A percentile compares a stretch with the other conserved stretches of the same genome.
These are phyloP conservation scores for Exophiala calicioides DNA, from an alignment of 2,329 filamentous ascomycete species.

Conservation along the genomic window DNA sequence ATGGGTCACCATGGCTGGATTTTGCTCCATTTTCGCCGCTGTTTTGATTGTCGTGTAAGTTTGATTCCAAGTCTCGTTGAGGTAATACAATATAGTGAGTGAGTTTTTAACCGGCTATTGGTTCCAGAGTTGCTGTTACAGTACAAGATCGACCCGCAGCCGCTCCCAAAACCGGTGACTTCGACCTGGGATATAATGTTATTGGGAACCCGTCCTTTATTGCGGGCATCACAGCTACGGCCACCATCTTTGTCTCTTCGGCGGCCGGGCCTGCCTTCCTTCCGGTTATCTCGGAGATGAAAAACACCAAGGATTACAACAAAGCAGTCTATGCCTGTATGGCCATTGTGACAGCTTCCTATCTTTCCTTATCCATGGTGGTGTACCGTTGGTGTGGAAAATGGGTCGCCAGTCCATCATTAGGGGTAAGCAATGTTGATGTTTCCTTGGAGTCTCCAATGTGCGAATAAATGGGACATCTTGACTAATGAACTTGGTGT, in stretches of 20 bases:
- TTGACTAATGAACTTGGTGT: too few relatives aligned
- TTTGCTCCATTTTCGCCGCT: conserved; percentile 41
- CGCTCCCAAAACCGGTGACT: conserved; percentile 35
- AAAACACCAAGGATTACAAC: conserved; percentile 37
- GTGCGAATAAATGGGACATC: not conserved
- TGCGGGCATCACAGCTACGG: conserved; percentile 35
- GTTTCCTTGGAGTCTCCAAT: too few relatives aligned
- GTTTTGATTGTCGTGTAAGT: conserved; percentile 14
- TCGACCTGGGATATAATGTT: conserved; percentile 35
- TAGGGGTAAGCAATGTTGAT: conserved; percentile 41
- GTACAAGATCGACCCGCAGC: conserved; percentile 39
- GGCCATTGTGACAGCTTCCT: conserved; percentile 37
- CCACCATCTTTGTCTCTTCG: conserved; percentile 36
- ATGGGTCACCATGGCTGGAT: conserved; percentile 64
- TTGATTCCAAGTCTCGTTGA: not conserved
- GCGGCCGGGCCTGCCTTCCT: conserved; percentile 39
- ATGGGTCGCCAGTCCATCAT: conserved; percentile 49
- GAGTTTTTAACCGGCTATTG: not conserved
- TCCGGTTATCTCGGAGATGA: conserved; percentile 44
- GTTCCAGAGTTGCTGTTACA: conserved; percentile 27
- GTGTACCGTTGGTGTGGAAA: conserved; percentile 52
- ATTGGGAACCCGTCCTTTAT: conserved; percentile 32
- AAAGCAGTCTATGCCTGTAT: conserved; percentile 39
- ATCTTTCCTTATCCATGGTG: conserved; percentile 42
- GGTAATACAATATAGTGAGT: not conserved